A percentile compares a stretch with the other conserved stretches of the same genome.
Conservation (phyloP, 768 basidiomycete genomes). For the Suillus weaverae region DNA sequence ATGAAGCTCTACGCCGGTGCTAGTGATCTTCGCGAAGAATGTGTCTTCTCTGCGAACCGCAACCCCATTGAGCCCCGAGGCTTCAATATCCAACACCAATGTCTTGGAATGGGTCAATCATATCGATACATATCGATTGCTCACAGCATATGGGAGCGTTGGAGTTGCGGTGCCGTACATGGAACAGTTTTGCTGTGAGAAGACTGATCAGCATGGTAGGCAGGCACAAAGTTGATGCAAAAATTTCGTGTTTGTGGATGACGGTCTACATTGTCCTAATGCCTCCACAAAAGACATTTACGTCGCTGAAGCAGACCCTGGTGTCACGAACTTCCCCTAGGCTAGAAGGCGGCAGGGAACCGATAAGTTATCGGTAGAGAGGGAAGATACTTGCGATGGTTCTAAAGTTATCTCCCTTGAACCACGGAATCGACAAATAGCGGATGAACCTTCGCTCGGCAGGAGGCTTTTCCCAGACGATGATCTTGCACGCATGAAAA, state of each 20-base stretch:
- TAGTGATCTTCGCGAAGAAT: conserved; percentile 2
- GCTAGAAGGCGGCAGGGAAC: not conserved
- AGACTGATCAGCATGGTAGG: not conserved
- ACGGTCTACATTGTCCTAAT: not conserved
- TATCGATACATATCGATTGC: not conserved
- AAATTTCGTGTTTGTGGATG: not conserved
- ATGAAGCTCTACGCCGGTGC: not conserved
- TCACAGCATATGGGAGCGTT: not conserved
- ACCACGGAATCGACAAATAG: not conserved
- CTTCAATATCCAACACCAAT: not conserved
- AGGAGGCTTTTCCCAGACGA: conserved; percentile 1
- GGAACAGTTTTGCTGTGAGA: not conserved
- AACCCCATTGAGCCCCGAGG: not conserved
- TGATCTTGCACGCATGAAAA: not conserved
- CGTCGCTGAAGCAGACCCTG: not conserved
- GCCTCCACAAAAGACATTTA: not conserved
- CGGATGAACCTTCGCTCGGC: not conserved
- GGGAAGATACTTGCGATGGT: not conserved
- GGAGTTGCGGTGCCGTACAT: not conserved
- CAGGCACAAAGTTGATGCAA: not conserved
- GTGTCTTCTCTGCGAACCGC: not conserved
- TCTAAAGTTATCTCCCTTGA: conserved; percentile 1
- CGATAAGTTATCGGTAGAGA: not conserved
- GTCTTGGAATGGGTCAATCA: not conserved
- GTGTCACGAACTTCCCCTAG: not conserved